A percentile compares a stretch with the other conserved stretches of the same genome.
Conservation (phyloP, 139 green algal genomes). For the Chlorella sp. region DNA sequence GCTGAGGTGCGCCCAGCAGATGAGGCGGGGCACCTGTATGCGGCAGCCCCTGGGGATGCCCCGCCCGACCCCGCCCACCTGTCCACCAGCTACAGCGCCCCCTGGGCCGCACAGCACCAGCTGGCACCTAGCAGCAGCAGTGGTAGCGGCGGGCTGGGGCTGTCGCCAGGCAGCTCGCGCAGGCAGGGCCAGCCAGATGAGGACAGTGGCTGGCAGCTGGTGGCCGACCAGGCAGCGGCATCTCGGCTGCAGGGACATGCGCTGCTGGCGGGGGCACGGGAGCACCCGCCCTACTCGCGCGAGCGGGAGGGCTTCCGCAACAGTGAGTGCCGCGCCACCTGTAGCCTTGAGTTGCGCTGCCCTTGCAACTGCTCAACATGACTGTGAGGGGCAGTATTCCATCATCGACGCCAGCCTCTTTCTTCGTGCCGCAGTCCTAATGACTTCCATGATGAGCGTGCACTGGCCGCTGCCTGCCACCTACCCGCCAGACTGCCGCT, state of each 20-base stretch:
- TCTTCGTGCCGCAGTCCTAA: constrained; percentile 42
- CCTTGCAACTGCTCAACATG: no score
- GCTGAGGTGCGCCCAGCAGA: not conserved
- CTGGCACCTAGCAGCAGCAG: no score
- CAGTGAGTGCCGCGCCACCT: not conserved
- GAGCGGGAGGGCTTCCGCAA: constrained; percentile 46
- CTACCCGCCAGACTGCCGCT: constrained; percentile 59
- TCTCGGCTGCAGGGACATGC: constrained; percentile 26
- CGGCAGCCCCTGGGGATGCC: not conserved
- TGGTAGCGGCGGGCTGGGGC: not conserved
- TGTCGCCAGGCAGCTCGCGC: not conserved
- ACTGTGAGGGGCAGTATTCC: no score
- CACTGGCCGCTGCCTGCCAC: constrained; percentile 65
- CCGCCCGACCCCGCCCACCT: constrained; percentile 15
- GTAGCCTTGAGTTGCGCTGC: no score
- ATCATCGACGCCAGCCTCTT: no score
- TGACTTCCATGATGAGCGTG: constrained; percentile 70
- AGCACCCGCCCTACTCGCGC: not conserved
- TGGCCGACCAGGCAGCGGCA: constrained; percentile 12
- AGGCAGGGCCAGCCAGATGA: not conserved
- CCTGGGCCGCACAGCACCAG: constrained; percentile 3
- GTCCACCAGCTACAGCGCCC: constrained; percentile 4
- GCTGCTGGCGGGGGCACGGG: not conserved
- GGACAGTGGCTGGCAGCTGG: constrained; percentile 39
- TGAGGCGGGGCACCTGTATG: not conserved